Base-by-base conservation (phyloP, 306 rosid genomes). In the Mucuna pruriens region DNA sequence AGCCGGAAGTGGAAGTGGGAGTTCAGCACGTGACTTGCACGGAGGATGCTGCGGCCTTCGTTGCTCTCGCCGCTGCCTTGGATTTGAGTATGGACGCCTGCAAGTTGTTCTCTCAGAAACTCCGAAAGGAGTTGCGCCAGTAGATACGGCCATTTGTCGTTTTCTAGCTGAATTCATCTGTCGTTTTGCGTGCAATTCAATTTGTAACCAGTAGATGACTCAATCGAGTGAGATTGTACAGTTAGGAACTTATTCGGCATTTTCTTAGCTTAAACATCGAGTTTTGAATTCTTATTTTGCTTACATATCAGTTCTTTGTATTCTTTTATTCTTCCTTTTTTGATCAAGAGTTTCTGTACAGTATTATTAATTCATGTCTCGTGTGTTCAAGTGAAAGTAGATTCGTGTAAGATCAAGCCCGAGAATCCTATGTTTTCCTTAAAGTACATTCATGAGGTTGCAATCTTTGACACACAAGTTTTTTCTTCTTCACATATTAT, bases 41-140 rank as follows among this genome's bases (percentile, higher is more conserved):
- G 77, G 89, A 86, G 66, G 89, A 86, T 61, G 89, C 89, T 3
- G 89, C 89, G 4, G 85, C 87, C 1, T 86, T 83, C 70, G 89
- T 86, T 40, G 89, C 89, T 1, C 85, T 86, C 7, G 89, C 89
- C 3, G 89, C 89, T 2, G 90, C 90, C 31, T 49, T 87, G 88
- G 90, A 87, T 73, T 74, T 87, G 86, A 84, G 90, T 12, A 81
- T 87, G 73, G 90, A 87, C 26, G 90, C 90, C 4, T 87, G 90
- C 80, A 81, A 84, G 34, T 34, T 84, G 54, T 87, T 84, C 67
- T 87, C 88, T 9, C 86, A 81, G 42, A 87, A 84, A 80, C 84
- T 87, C 68, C 79, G 90, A 16, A 87, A 84, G 78, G 87, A 87
- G 84, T 44, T 87, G 71, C 55, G 90, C 49, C 90, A 77, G 75